Base-by-base conservation (phyloP, 768 basidiomycete genomes). In the Lyophyllum atratum region DNA sequence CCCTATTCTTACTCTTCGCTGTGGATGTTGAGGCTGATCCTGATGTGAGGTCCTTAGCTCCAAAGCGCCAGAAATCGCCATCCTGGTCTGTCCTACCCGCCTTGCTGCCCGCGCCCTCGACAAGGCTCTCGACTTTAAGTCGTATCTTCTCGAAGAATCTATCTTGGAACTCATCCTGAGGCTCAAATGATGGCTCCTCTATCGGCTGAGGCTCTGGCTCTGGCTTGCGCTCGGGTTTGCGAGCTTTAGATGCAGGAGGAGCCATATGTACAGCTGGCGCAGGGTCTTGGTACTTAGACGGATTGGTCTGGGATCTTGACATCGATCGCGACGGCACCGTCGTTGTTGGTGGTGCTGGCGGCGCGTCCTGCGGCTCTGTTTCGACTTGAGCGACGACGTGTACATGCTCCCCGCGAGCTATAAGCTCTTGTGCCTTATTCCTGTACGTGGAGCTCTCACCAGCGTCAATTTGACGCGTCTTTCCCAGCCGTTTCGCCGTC, bases 51-150 rank as follows among this genome's bases (percentile, higher is more conserved):
- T 26, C 24, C 11, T 40, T 40, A 8, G 40, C 25, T 25, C 49
- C 54, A 37, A 59, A 59, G 21, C 54, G 34, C 59, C 59, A 55
- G 14, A 54, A 59, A 28, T 59, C 37, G 1, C 52, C 58, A n/a
- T 52, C 49, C 29, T 59, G 48, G 14, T 55, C 28, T 19, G 5
- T 45, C 31, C n/a, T 15, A 10, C 39, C 39, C 15, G 39, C 39
- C 4, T n/a, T 40, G 19, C 39, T 10, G 10, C 7, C 39, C 4
- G 39, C 15, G 4, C 11, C 39, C 15, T 40, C 39, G 4, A 5
- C n/a, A 5, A 19, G 2, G 4, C 10, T 5, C 11, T 5, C 29
- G 11, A 25, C 28, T 5, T 19, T 29, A 26, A 29, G 15, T 17
- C 25, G 26, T 11, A 17, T 26, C 14, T 39, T 42, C 17, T 52